phyloP scores from a whole-genome alignment of 2,329 filamentous ascomycete species.

The Phyllosticta citriasiana region DNA sequence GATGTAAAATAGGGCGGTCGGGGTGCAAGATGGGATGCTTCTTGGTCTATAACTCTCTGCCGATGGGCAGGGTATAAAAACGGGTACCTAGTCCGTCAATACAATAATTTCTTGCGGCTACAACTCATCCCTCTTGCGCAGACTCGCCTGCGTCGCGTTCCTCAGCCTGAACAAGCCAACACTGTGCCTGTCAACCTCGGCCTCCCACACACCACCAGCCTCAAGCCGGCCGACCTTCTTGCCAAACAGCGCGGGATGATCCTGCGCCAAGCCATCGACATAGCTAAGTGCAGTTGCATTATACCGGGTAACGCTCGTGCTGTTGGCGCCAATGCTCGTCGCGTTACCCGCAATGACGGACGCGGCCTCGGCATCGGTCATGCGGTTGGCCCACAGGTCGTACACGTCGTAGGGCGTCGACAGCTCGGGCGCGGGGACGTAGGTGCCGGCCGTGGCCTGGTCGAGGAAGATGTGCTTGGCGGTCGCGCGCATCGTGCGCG shows the following conservation, averaged over 20 bases:
- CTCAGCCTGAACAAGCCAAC: slow-evolving; percentile 42
- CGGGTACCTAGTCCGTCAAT: no score
- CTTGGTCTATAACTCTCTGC: no score
- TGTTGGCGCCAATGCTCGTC: slow-evolving; percentile 21
- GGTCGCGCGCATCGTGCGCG: slow-evolving; percentile 39
- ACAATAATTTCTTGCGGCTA: slow-evolving; percentile 12
- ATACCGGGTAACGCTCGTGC: slow-evolving; percentile 27
- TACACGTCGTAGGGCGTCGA: slow-evolving; percentile 41
- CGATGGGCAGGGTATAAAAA: no score
- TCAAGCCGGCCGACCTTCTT: slow-evolving; percentile 34
- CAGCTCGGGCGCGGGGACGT: slow-evolving; percentile 29
- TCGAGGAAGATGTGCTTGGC: slow-evolving; percentile 45
- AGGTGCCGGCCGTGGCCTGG: slow-evolving; percentile 32
- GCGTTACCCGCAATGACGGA: slow-evolving; percentile 35
- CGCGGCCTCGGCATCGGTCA: slow-evolving; percentile 36
- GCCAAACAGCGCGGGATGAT: slow-evolving; percentile 38
- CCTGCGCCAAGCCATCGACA: slow-evolving; percentile 35
- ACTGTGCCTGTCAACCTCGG: slow-evolving; percentile 39
- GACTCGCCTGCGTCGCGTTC: slow-evolving; percentile 15
- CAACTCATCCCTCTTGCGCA: slow-evolving; percentile 36
- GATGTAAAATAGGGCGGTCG: no score
- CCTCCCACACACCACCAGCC: slow-evolving; percentile 30
- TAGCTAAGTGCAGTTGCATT: slow-evolving; percentile 42
- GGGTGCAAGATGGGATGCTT: no score
- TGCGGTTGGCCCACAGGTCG: slow-evolving; percentile 48